Evolutionary conservation across 139 green algal species (phyloP).

Genomic region (Coelastrella sp.): DNA sequence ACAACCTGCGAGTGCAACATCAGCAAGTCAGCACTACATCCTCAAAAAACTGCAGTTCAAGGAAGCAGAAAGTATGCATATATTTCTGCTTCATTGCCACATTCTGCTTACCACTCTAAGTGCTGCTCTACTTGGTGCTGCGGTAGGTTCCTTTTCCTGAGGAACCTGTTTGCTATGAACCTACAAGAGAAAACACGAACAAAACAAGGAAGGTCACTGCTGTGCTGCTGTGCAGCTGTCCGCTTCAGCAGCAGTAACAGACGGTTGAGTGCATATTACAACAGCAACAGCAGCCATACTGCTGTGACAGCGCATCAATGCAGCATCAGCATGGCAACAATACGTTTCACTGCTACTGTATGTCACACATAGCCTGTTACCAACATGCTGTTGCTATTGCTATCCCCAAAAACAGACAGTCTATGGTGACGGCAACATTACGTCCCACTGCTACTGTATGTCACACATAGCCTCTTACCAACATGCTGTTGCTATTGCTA

Average conservation of each 20-base stretch:
- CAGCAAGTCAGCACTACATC: not conserved
- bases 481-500: slow-evolving; percentile 80
- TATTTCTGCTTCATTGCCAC: not conserved
- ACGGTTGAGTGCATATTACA: too few relatives aligned
- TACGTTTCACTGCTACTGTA: not conserved
- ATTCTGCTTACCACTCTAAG: slow-evolving; percentile 83
- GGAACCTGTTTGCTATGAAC: slow-evolving; percentile 85
- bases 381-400: slow-evolving; percentile 87
- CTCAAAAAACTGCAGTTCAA: too few relatives aligned
- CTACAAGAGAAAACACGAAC: slow-evolving; percentile 56
- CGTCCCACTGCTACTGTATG: not conserved
- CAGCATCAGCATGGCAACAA: too few relatives aligned
- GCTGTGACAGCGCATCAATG: too few relatives aligned
- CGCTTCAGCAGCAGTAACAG: too few relatives aligned
- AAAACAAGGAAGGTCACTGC: not conserved
- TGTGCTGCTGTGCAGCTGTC: not conserved
- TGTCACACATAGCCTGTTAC: slow-evolving; percentile 55
- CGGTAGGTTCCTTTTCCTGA: slow-evolving; percentile 72
- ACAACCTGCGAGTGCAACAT: slow-evolving; percentile 76
- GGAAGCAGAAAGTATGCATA: too few relatives aligned
- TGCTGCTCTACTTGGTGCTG: slow-evolving; percentile 90
- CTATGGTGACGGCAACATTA: slow-evolving; percentile 75
- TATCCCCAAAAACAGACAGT: slow-evolving; percentile 89
- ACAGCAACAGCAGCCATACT: too few relatives aligned
- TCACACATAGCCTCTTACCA: slow-evolving; percentile 71